These are phyloP conservation scores for Solanum appendiculatum DNA, from an alignment of 257 asterid genomes.

Conservation along the genomic window DNA sequence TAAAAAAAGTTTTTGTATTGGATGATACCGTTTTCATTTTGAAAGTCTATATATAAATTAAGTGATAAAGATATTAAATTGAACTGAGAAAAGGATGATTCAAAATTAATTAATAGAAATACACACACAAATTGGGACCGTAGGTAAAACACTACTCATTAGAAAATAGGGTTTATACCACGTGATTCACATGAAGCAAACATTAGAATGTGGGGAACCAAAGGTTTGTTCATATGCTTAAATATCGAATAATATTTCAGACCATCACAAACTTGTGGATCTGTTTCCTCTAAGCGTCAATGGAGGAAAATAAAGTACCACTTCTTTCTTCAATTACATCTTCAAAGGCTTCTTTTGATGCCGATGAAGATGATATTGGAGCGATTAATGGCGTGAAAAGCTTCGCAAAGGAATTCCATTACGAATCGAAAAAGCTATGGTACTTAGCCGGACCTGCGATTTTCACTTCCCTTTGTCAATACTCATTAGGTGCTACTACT, in stretches of 20 bases:
- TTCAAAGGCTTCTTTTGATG: background rate
- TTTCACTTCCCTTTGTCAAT: background rate
- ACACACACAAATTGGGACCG: background rate
- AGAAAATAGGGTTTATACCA: background rate
- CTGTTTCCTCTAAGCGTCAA: background rate
- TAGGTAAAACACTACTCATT: background rate
- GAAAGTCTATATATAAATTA: background rate
- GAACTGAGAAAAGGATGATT: background rate
- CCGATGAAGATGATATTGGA: background rate
- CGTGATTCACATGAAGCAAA: background rate
- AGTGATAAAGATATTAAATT: background rate
- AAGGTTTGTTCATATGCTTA: background rate
- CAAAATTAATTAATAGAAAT: background rate
- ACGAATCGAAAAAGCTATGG: slow-evolving; percentile 2
- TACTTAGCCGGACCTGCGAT: slow-evolving; percentile 8
- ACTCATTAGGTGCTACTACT: slow-evolving; percentile 2
- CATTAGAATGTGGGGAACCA: background rate
- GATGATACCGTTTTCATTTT: background rate
- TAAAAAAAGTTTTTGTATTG: no score
- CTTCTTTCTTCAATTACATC: background rate
- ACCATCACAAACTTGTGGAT: background rate
- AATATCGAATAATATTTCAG: background rate
- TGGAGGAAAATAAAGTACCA: background rate
- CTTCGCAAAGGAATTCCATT: background rate
- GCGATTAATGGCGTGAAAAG: background rate